These are phyloP conservation scores for Umbelopsis sp. DNA, from an alignment of 192 early-diverging fungal genomes.

Conservation along the genomic window DNA sequence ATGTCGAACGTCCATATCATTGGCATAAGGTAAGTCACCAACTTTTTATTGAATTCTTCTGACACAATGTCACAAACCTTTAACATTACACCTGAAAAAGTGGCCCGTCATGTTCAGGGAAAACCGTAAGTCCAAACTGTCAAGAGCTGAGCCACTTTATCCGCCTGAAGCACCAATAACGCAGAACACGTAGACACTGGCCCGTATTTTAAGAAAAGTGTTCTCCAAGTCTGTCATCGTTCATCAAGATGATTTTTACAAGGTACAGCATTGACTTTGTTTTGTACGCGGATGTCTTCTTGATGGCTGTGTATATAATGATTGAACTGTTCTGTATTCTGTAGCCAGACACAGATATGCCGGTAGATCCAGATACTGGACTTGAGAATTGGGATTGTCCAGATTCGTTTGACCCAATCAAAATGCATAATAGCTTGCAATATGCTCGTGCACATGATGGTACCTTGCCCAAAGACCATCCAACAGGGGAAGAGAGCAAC, in stretches of 20 bases:
- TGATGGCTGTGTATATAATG: no score
- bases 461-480: constrained; percentile 36
- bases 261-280: constrained; percentile 25
- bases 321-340: not conserved
- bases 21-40: constrained; percentile 38
- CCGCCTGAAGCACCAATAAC: not conserved
- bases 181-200: constrained; percentile 45
- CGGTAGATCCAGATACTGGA: constrained; percentile 55
- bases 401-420: constrained; percentile 60
- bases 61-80: no score
- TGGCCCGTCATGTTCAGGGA: constrained; percentile 75
- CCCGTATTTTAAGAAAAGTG: constrained; percentile 57
- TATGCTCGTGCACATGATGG: constrained; percentile 43
- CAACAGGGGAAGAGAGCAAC: constrained; percentile 49
- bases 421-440: constrained; percentile 34
- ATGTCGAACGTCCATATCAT: constrained; percentile 36
- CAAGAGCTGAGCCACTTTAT: not conserved
- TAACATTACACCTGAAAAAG: constrained; percentile 39
- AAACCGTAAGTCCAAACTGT: constrained; percentile 50
- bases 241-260: constrained; percentile 82
- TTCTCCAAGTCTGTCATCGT: constrained; percentile 62
- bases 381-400: constrained; percentile 83
- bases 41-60: not conserved
- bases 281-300: not conserved
- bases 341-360: constrained; percentile 65